Evolutionary conservation across 371 early-diverging fungal species (phyloP).

Genomic region (Ordospora colligata): DNA sequence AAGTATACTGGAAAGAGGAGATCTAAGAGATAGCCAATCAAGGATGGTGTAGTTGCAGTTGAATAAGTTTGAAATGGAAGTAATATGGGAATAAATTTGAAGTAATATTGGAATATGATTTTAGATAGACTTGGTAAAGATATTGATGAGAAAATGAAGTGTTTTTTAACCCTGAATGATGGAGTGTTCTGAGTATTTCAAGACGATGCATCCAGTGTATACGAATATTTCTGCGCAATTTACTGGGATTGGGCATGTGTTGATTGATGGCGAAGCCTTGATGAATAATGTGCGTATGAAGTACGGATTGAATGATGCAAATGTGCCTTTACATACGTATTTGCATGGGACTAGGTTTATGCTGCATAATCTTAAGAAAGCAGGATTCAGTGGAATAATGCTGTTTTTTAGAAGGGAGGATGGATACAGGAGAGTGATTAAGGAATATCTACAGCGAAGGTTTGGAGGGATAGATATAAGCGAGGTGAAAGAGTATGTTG

Average conservation of each 20-base stretch:
- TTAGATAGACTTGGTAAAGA: too few relatives aligned
- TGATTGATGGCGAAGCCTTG: constrained; percentile 35
- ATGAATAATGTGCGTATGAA: constrained; percentile 1
- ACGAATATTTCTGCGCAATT: constrained; percentile 45
- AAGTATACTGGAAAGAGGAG: neutral
- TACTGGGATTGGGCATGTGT: constrained; percentile 48
- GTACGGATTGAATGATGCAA: constrained; percentile 13
- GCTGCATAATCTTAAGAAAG: constrained; percentile 6
- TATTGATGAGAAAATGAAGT: neutral
- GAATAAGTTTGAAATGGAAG: too few relatives aligned
- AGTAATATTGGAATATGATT: too few relatives aligned
- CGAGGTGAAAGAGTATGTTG: neutral
- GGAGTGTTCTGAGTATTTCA: constrained; percentile 11
- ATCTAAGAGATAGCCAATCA: neutral
- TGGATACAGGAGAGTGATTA: neutral
- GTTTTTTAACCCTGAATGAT: constrained; percentile 25
- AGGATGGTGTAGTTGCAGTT: too few relatives aligned
- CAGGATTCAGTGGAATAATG: constrained; percentile 19
- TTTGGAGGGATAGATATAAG: neutral
- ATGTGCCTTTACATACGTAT: constrained; percentile 23
- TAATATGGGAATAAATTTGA: too few relatives aligned
- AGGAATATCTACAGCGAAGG: constrained; percentile 10
- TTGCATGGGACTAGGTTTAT: constrained; percentile 31
- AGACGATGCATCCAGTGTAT: constrained; percentile 8
- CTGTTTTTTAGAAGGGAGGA: constrained; percentile 26